Conservation (phyloP, 345 rosid species). For the Euphorbia peplus region DNA sequence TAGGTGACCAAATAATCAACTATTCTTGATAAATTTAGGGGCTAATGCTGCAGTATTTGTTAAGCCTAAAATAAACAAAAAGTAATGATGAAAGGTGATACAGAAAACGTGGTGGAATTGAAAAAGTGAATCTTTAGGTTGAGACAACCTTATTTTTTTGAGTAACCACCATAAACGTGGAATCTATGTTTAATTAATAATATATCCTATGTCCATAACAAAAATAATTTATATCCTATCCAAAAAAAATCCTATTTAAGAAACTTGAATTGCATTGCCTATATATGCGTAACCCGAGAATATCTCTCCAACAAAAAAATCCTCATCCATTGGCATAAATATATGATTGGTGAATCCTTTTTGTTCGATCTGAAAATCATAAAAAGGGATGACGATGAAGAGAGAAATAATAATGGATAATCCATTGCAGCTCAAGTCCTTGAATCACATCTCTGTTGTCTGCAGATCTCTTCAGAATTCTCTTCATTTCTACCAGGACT, state of each 20-base stretch:
- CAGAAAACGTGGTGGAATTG: too few relatives aligned
- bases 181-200: constrained; percentile 12
- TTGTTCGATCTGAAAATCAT: too few relatives aligned
- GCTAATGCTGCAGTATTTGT: too few relatives aligned
- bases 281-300: too few relatives aligned
- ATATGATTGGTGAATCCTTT: neutral
- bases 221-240: neutral
- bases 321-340: too few relatives aligned
- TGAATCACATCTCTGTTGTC: constrained; percentile 68
- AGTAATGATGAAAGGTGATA: too few relatives aligned
- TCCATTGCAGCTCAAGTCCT: constrained; percentile 58
- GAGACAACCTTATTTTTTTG: neutral
- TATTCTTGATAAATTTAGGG: too few relatives aligned
- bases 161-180: constrained; percentile 10
- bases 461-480: constrained; percentile 66
- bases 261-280: too few relatives aligned
- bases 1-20: too few relatives aligned
- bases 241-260: neutral
- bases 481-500: constrained; percentile 55
- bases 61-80: too few relatives aligned
- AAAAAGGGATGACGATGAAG: constrained; percentile 35
- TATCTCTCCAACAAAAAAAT: too few relatives aligned
- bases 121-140: too few relatives aligned
- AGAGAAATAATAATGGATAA: constrained; percentile 31
- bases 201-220: neutral